Conservation (phyloP, 2,329 filamentous ascomycete species). For the Cryphonectria nitschkei region DNA sequence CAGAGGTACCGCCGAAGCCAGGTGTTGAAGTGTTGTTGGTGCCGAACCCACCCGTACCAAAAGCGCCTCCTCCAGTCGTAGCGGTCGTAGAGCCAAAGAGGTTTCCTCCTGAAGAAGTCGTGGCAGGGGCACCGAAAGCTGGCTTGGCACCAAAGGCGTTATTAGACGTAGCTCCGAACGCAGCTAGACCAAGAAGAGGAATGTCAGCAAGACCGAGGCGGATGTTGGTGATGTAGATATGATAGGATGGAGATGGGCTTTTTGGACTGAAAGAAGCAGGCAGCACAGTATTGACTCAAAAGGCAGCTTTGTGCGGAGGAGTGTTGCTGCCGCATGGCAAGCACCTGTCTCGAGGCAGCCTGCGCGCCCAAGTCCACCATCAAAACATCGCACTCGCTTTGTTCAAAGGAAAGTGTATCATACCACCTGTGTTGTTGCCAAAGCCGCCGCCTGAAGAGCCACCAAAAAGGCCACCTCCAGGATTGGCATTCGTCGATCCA, state of each 20-base stretch:
- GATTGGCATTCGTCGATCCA: slow-evolving; percentile 40
- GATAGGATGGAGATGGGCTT: neutral
- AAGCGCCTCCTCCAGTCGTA: slow-evolving; percentile 41
- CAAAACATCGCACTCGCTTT: slow-evolving; percentile 27
- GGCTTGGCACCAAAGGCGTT: slow-evolving; percentile 50
- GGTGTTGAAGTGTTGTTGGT: slow-evolving; percentile 38
- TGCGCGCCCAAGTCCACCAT: slow-evolving; percentile 13
- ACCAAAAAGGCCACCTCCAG: slow-evolving; percentile 47
- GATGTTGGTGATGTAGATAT: slow-evolving; percentile 4
- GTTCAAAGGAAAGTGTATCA: slow-evolving; percentile 28
- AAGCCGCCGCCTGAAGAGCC: slow-evolving; percentile 46
- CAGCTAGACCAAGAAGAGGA: slow-evolving; percentile 25
- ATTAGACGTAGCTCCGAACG: slow-evolving; percentile 43
- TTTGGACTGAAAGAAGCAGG: slow-evolving; percentile 2
- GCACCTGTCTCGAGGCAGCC: slow-evolving; percentile 2
- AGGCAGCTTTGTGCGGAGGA: slow-evolving; percentile 8
- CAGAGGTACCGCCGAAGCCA: slow-evolving; percentile 45
- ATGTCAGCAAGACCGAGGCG: slow-evolving; percentile 17
- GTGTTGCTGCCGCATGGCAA: slow-evolving; percentile 21
- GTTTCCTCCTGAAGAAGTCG: slow-evolving; percentile 45
- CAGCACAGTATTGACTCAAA: slow-evolving; percentile 1
- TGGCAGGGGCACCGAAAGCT: slow-evolving; percentile 54
- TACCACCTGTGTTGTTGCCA: slow-evolving; percentile 38
- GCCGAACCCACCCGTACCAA: slow-evolving; percentile 49
- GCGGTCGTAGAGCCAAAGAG: slow-evolving; percentile 50